phyloP scores from a whole-genome alignment of 495 filamentous ascomycete species.

The Penicillium dipodomyicola region DNA sequence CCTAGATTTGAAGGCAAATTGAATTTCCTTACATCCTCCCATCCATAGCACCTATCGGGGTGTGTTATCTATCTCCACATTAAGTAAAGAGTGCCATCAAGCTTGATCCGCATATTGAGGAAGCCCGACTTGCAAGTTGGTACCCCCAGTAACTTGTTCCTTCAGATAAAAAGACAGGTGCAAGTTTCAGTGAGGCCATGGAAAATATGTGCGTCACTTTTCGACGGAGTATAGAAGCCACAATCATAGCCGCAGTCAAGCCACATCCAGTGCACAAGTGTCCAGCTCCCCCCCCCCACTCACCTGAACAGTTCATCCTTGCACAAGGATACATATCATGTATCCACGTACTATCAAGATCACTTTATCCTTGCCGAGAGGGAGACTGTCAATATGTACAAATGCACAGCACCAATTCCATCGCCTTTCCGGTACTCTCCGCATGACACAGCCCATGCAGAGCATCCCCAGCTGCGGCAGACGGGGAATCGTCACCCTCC shows the following conservation, averaged over 20 bases:
- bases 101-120: too few species aligned
- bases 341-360: background rate
- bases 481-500: constrained; percentile 1
- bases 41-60: too few species aligned
- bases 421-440: background rate
- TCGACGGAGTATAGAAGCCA: too few species aligned
- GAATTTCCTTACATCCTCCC: too few species aligned
- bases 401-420: background rate
- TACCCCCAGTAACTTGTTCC: too few species aligned
- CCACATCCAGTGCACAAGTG: background rate
- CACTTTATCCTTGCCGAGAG: background rate
- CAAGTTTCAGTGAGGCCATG: too few species aligned
- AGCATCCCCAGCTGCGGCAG: background rate
- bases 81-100: too few species aligned
- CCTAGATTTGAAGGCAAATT: too few species aligned
- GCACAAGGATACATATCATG: background rate
- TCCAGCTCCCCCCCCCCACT: background rate
- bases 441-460: background rate
- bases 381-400: background rate
- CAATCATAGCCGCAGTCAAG: background rate
- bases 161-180: too few species aligned
- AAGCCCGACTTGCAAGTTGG: too few species aligned
- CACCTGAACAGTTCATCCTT: background rate
- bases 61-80: too few species aligned
- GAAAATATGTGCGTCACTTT: too few species aligned